Percentiles rank a stretch among this genome's conserved stretches.
phyloP scores from a whole-genome alignment of 441 rosid species.

The Jatropha podagrica region DNA sequence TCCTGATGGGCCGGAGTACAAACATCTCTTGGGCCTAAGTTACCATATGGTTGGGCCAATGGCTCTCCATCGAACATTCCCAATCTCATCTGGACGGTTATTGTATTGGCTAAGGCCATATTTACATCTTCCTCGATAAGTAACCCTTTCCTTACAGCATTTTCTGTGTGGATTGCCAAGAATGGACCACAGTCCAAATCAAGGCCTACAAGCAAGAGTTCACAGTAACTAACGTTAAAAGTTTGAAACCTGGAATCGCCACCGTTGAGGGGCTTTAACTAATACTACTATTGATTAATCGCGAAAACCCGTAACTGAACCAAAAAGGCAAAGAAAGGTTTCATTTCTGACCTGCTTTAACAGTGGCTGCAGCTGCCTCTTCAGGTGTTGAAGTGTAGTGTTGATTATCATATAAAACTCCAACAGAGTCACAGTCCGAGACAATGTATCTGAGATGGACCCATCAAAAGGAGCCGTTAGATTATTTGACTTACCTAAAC shows the following conservation, averaged over 20 bases:
- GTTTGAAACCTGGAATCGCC: no score
- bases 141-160: slow-evolving; percentile 51
- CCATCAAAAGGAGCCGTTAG: neutral
- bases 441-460: slow-evolving; percentile 59
- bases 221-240: no score
- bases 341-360: slow-evolving; percentile 60
- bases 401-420: slow-evolving; percentile 63
- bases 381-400: slow-evolving; percentile 72
- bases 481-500: neutral
- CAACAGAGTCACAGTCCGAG: slow-evolving; percentile 89
- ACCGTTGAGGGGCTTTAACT: no score
- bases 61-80: slow-evolving; percentile 93
- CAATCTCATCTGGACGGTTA: slow-evolving; percentile 86
- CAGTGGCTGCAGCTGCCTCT: slow-evolving; percentile 65
- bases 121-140: slow-evolving; percentile 58
- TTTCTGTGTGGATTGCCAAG: slow-evolving; percentile 70
- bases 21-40: slow-evolving; percentile 66
- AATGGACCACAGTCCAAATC: slow-evolving; percentile 93
- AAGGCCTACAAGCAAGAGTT: slow-evolving; percentile 41
- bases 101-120: slow-evolving; percentile 55
- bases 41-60: slow-evolving; percentile 48
- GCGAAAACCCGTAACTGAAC: no score
- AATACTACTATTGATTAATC: no score
- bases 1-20: slow-evolving; percentile 75
- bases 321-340: neutral